These are phyloP conservation scores for Leishmania major DNA, from an alignment of 208 protist genomes.

Conservation along the genomic window DNA sequence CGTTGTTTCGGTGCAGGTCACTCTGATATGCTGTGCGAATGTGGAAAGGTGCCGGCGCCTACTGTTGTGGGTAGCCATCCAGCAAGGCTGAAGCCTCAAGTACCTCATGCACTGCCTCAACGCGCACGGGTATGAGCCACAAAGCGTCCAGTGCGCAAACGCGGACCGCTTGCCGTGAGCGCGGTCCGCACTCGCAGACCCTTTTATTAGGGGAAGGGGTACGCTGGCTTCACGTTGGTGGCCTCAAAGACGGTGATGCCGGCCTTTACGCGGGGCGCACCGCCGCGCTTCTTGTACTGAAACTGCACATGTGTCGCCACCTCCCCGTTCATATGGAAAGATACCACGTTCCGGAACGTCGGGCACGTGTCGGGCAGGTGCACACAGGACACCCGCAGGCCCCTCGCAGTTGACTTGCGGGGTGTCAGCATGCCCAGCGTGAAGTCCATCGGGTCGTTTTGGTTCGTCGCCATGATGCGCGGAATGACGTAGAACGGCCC, in stretches of 20 bases:
- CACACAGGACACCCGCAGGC: conserved; percentile 41
- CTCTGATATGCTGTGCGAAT: background rate
- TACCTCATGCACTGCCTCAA: background rate
- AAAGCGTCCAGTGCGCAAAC: background rate
- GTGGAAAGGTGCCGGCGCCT: background rate
- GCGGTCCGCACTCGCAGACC: background rate
- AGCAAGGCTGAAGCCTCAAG: background rate
- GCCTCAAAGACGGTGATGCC: conserved; percentile 34
- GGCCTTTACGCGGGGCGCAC: conserved; percentile 24
- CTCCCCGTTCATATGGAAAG: conserved; percentile 26
- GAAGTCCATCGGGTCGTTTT: conserved; percentile 30
- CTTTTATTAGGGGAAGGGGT: conserved; percentile 29
- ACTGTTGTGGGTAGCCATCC: background rate
- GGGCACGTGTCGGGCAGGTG: conserved; percentile 30
- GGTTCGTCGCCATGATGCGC: conserved; percentile 37
- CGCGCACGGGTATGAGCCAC: background rate
- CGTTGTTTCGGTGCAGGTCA: background rate
- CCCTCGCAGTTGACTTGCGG: conserved; percentile 18
- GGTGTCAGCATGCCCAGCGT: conserved; percentile 38
- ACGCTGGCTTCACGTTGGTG: conserved; percentile 31
- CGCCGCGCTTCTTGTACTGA: conserved; percentile 45
- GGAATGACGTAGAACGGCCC: conserved; percentile 60
- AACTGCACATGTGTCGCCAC: conserved; percentile 29
- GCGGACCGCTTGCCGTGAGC: background rate
- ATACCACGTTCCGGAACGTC: conserved; percentile 31